phyloP scores from a whole-genome alignment of 1,284 basidiomycete genomes.

The Ustilago sp. region DNA sequence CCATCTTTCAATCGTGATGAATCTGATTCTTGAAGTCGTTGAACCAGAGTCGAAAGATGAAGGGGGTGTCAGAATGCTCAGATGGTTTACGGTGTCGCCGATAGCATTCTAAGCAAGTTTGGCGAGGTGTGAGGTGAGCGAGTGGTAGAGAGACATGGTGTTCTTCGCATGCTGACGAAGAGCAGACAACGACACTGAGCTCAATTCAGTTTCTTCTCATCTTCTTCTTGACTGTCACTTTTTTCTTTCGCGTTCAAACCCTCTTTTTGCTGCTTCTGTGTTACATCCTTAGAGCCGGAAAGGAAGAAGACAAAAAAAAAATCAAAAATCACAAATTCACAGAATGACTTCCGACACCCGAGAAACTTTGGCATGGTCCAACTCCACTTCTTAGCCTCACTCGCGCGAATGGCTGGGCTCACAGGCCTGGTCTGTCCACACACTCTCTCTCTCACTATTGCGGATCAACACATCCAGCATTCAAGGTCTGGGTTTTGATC shows the following conservation, averaged over 20 bases:
- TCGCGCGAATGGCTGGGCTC: conserved; percentile 6
- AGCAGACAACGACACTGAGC: background rate
- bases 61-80: background rate
- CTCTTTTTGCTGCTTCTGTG: conserved; percentile 5
- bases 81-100: conserved; percentile 4
- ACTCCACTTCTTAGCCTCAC: conserved; percentile 7
- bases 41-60: background rate
- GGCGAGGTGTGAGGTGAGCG: background rate
- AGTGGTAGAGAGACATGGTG: conserved; percentile 1
- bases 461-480: background rate
- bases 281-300: background rate
- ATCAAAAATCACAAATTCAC: conserved; percentile 16
- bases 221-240: conserved; percentile 2
- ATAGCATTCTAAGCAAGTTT: conserved; percentile 13
- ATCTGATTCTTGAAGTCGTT: background rate
- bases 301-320: background rate
- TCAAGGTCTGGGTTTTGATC: background rate
- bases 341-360: conserved; percentile 7
- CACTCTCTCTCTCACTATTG: background rate
- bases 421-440: background rate
- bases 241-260: conserved; percentile 4
- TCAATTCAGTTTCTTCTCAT: background rate
- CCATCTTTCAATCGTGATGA: conserved; percentile 71
- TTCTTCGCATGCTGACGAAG: background rate
- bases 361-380: background rate